Base-by-base conservation (phyloP, 805 yeast genomes). In the Metschnikowia henanensis region DNA sequence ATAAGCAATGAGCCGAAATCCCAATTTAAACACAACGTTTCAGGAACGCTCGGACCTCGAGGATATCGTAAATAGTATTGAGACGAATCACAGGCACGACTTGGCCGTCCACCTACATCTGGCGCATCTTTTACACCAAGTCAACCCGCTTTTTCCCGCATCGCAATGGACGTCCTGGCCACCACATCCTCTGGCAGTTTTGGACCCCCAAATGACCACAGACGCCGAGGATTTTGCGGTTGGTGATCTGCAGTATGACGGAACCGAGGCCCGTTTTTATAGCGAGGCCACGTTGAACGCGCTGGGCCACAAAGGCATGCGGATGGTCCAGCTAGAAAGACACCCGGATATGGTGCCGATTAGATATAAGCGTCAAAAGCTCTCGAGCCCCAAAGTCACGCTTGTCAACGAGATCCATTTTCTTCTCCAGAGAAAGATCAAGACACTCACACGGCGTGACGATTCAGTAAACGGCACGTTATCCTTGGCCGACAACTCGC, bases 51-150 rank as follows among this genome's bases (percentile, higher is more conserved):
- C 34, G 7, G 47, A 43, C 15, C 29, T 32, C 25, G 35, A 31
- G 18, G 28, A 35, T 12, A 31, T 22, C 2, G 33, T 66, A n/a
- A 53, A 58, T 10, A 30, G 53, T 6, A 36, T 81, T 19, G 87
- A 84, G 50, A 66, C 66, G 12, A 72, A 72, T 1, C 77, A 73
- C 46, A 61, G 81, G 25, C 61, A 61, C 10, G 90, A 87, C 60
- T 62, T 86, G 23, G 75, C 84, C 0, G 56, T 79, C 2, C 95
- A 87, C 61, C 61, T 87, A 3, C 87, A 84, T 58, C 75, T 85
- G 19, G 58, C 81, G 0, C 68, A 69, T 45, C 64, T 86, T 22
- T 59, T 73, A 41, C 75, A 64, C 43, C 61, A 55, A 35, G 63
- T 63, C 39, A 63, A 62, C 60, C 67, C 60, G 40, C 29, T 42